Evolutionary conservation across 2,329 filamentous ascomycete species (phyloP).

Genomic region (Bipolaris victoriae): DNA sequence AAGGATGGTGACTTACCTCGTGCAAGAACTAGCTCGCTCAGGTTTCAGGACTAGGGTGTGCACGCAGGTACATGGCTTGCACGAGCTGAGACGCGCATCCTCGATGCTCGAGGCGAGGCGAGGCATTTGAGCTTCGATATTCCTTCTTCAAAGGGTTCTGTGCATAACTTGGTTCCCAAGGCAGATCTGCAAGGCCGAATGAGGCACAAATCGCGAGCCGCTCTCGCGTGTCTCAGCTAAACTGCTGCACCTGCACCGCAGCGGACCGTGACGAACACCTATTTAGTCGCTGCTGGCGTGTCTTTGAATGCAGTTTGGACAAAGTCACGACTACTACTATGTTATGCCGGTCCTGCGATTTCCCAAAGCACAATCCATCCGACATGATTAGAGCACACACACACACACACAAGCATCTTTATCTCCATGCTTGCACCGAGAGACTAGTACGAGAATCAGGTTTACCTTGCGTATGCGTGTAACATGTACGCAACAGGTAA

Average conservation of each 20-base stretch:
- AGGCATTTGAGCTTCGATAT: constrained; percentile 3
- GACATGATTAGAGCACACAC: not conserved
- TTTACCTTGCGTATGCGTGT: too few relatives aligned
- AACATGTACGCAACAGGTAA: too few relatives aligned
- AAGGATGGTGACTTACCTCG: not conserved
- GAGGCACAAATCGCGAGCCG: constrained; percentile 9
- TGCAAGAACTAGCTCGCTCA: not conserved
- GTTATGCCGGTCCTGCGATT: not conserved
- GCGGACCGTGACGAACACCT: not conserved
- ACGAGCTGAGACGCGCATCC: not conserved
- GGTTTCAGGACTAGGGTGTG: not conserved
- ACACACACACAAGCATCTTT: not conserved
- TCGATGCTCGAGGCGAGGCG: not conserved
- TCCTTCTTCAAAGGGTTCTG: constrained; percentile 1
- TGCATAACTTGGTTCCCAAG: not conserved
- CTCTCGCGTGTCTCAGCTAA: constrained; percentile 1
- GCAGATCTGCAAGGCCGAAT: not conserved
- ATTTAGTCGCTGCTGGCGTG: not conserved
- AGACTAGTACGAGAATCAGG: too few relatives aligned
- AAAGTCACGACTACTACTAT: not conserved
- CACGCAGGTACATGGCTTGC: constrained; percentile 1
- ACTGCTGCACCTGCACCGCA: not conserved
- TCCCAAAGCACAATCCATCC: not conserved
- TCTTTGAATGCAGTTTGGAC: too few relatives aligned
- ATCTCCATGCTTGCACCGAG: not conserved